Evolutionary conservation across 2,329 filamentous ascomycete genomes (phyloP).

Genomic region (Teratosphaeria viscida): DNA sequence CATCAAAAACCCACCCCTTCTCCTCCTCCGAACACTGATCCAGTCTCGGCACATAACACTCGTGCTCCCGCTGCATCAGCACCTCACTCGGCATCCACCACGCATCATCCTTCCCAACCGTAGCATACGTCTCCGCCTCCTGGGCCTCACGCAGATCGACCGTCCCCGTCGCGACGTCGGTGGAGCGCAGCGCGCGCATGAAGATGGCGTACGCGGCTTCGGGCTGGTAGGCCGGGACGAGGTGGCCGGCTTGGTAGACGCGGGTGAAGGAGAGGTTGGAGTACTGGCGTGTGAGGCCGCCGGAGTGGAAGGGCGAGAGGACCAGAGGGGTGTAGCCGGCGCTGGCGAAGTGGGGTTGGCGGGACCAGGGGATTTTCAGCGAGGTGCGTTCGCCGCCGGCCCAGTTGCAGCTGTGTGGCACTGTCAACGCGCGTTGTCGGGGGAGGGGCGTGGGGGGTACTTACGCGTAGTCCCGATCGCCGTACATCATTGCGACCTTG

Average conservation of each 20-base stretch:
- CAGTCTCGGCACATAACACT: conserved; percentile 17
- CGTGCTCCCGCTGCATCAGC: conserved; percentile 13
- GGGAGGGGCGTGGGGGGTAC: not conserved
- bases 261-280: conserved; percentile 32
- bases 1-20: conserved; percentile 18
- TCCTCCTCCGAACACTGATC: conserved; percentile 19
- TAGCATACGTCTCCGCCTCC: conserved; percentile 10
- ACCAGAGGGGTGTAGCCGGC: conserved; percentile 37
- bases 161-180: conserved; percentile 27
- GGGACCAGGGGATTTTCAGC: conserved; percentile 38
- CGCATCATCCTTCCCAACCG: conserved; percentile 16
- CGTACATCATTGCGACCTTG: conserved; percentile 60
- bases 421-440: not conserved
- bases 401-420: conserved; percentile 34
- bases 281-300: conserved; percentile 23
- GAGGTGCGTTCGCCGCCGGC: conserved; percentile 45
- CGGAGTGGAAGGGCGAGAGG: conserved; percentile 17
- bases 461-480: conserved; percentile 45
- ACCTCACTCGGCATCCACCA: conserved; percentile 25
- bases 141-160: not conserved
- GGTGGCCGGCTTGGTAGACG: conserved; percentile 43
- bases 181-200: conserved; percentile 24
- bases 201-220: conserved; percentile 30
- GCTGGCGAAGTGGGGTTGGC: conserved; percentile 33
- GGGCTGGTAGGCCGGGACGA: conserved; percentile 28